Percentiles rank a stretch among this genome's conserved stretches.
Evolutionary conservation across 768 basidiomycete species (phyloP).

Genomic region (Baorangia bicolor): DNA sequence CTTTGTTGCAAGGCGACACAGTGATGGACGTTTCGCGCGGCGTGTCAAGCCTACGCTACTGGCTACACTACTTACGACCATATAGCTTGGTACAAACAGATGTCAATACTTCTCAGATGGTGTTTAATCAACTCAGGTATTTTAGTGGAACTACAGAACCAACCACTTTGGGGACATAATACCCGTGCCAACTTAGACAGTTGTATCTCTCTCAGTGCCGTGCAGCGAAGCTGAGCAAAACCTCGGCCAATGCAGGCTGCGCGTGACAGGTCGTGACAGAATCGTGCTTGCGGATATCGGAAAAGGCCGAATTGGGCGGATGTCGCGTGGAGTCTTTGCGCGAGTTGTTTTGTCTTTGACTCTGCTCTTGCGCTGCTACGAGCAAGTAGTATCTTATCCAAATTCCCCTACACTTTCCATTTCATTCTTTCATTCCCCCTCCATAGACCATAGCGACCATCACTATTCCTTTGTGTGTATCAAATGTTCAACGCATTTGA

Average conservation of each 20-base stretch:
- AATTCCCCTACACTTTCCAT: background rate
- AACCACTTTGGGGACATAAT: no score
- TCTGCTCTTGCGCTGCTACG: constrained; percentile 4
- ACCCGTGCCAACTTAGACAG: no score
- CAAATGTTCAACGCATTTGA: constrained; percentile 15
- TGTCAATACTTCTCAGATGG: no score
- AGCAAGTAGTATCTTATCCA: constrained; percentile 19
- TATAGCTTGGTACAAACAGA: no score
- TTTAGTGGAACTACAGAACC: no score
- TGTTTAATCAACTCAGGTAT: no score
- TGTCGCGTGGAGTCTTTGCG: constrained; percentile 17
- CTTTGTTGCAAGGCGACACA: background rate
- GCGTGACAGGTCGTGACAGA: no score
- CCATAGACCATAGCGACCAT: constrained; percentile 9
- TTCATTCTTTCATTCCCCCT: background rate
- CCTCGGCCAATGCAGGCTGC: no score
- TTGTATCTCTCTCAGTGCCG: no score
- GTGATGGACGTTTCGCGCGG: background rate
- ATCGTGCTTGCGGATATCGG: constrained; percentile 17
- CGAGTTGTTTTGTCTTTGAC: background rate
- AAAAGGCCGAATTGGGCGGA: constrained; percentile 15
- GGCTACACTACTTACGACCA: no score
- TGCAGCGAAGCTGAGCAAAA: no score
- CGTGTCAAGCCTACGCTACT: no score
- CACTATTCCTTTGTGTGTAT: background rate